A percentile compares a stretch with the other conserved stretches of the same genome.
These are phyloP conservation scores for Penicillium chermesinum DNA, from an alignment of 495 filamentous ascomycete species.

Conservation along the genomic window DNA sequence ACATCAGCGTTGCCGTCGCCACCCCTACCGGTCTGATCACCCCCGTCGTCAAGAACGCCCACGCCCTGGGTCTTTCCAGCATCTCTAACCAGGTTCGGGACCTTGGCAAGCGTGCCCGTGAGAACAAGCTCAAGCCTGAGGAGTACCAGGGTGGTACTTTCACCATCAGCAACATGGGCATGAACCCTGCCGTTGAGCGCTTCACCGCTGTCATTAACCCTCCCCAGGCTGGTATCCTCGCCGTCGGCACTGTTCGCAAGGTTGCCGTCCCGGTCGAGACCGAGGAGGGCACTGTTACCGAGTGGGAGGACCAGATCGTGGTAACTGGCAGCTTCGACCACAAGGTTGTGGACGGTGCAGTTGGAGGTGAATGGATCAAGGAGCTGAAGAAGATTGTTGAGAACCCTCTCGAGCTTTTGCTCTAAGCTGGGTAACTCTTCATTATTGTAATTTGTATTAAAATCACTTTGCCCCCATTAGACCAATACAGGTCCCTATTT, in stretches of 20 bases:
- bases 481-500: slow-evolving; percentile 29
- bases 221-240: slow-evolving; percentile 92
- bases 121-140: slow-evolving; percentile 98
- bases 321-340: slow-evolving; percentile 97
- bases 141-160: slow-evolving; percentile 99
- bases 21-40: slow-evolving; percentile 95
- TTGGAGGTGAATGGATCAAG: slow-evolving; percentile 94
- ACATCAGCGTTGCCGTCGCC: slow-evolving; percentile 90
- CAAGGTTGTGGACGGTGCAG: slow-evolving; percentile 88
- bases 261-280: slow-evolving; percentile 83
- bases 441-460: slow-evolving; percentile 43
- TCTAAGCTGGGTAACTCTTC: slow-evolving; percentile 46
- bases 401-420: slow-evolving; percentile 89
- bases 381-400: slow-evolving; percentile 97
- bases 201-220: slow-evolving; percentile 99
- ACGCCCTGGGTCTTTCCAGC: slow-evolving; percentile 72
- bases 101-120: slow-evolving; percentile 89
- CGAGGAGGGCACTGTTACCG: slow-evolving; percentile 73
- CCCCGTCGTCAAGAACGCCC: slow-evolving; percentile 86
- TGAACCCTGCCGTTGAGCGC: slow-evolving; percentile 92
- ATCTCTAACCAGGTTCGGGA: slow-evolving; percentile 91
- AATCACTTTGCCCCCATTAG: slow-evolving; percentile 27
- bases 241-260: slow-evolving; percentile 91
- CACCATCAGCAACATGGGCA: slow-evolving; percentile 99
- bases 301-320: slow-evolving; percentile 96